Base-by-base conservation (phyloP, 1,284 basidiomycete genomes). In the Pseudozyma flocculosa region DNA sequence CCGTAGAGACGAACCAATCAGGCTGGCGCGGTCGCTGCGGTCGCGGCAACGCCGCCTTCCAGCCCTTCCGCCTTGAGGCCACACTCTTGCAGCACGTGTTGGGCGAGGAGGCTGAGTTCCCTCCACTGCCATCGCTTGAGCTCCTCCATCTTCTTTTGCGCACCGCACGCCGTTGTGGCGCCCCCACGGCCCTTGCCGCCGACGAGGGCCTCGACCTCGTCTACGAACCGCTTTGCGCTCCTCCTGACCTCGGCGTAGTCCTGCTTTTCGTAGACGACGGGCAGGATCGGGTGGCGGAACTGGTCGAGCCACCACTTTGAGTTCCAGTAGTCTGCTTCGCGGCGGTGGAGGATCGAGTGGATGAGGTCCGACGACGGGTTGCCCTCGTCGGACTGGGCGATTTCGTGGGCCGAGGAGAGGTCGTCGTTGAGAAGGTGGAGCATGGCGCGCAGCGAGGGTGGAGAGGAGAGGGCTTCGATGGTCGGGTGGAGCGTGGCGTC, bases 321-420 rank as follows among this genome's bases (percentile, higher is more conserved):
- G 54, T 70, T 70, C 65, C 68, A 68, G 26, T 56, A 70, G 30
- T 70, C 68, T 4, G 48, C 62, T 40, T 70, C 68, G 2, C 68
- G 39, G 1, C 68, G 57, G 37, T 70, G 68, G 34, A 70, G 42
- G 21, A 65, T 54, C n/a, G 68, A 54, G 22, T 70, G 68, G 48
- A 63, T 50, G 26, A 65, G 36, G 39, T 68, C 54, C 4, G 53
- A 68, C 29, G 60, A 45, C 14, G 26, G 19, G 26, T 57, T 57
- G 4, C n/a, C 18, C 10, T 70, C 69, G 43, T 72, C 58, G 32
- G 58, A 44, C 24, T 72, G 69, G 0, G 51, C 67, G 1, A 72
- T 43, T 1, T 51, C 46, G 29, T 67, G 67, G 1, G 69, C 69
- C 9, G 60, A 39, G 13, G 54, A 48, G 17, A 70, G 26, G 40